Evolutionary conservation across 768 basidiomycete species (phyloP), one percentile per base, ranked within the genome.

Genomic region (Tephrocybe sp.): DNA sequence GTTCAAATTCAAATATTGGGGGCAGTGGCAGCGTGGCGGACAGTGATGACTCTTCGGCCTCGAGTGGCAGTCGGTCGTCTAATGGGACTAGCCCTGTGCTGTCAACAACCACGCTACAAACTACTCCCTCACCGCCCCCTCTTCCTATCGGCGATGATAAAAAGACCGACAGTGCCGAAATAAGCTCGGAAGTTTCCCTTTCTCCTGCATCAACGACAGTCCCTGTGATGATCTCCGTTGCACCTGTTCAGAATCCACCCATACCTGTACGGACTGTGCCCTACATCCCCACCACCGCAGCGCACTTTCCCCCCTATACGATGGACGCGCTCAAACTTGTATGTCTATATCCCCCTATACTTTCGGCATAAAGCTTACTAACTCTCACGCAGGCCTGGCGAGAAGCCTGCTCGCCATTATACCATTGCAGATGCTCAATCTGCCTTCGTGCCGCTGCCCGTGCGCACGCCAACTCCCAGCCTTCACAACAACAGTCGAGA

Each of bases 41-140:
- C 34, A 78, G 79, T 39, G 78, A 78, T 47, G 77, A 79, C 52
- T 72, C 79, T 2, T 72, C 69, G 22, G 57, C 58, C 11, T 42
- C 76, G 47, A 68, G 57, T 21, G 64, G 74, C 13, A 74, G 77
- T 19, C 76, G 74, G 7, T 84, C 82, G 4, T 82, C 84, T 18
- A 67, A 58, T 64, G 52, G 65, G 34, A 88, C 87, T 16, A 88
- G 86, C 55, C 88, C 87, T 0, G 86, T 88, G 3, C 61, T 89
- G 22, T 87, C 86, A 11, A 85, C 86, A 1, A 79, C 84, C 7
- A 90, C 87, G 6, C 60, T 89, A 25, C 83, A 84, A 53, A 90
- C 87, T n/a, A 89, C 87, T 6, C 87, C 87, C 0, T 86, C 84
- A 1, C 87, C 87, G 0, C 83, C 86, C 0, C 87, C 87, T 22